phyloP scores from a whole-genome alignment of 352 stramenopile species.

The Phytophthora syringae region DNA sequence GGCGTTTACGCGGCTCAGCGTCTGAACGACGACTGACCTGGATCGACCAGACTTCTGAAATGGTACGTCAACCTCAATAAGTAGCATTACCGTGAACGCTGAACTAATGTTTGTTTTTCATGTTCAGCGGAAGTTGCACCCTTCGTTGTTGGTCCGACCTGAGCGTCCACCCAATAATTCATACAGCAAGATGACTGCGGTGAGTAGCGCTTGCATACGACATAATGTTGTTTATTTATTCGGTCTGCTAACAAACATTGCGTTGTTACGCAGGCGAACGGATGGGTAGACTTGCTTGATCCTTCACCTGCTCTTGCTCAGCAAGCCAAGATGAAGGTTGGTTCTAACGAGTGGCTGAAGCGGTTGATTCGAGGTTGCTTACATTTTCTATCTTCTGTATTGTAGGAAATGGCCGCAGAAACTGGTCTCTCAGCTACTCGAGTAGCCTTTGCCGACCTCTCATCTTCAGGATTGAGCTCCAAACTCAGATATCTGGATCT shows the following conservation, averaged over 20 bases:
- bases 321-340: constrained; percentile 35
- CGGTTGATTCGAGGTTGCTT: not conserved
- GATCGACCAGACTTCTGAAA: constrained; percentile 72
- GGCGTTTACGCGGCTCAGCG: constrained; percentile 19
- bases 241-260: not conserved
- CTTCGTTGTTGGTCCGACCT: constrained; percentile 57
- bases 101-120: not conserved
- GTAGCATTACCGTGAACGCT: constrained; percentile 1
- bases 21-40: constrained; percentile 52
- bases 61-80: constrained; percentile 42
- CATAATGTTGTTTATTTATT: not conserved
- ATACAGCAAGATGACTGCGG: constrained; percentile 78
- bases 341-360: not conserved
- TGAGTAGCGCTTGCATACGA: constrained; percentile 35
- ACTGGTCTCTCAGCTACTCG: constrained; percentile 11
- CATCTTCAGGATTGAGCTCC: constrained; percentile 15
- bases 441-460: constrained; percentile 30
- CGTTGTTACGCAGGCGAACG: constrained; percentile 50
- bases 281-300: constrained; percentile 70
- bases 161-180: constrained; percentile 80
- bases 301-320: constrained; percentile 27
- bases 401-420: constrained; percentile 19
- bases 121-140: constrained; percentile 60
- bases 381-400: not conserved
- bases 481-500: constrained; percentile 23